A percentile compares a stretch with the other conserved stretches of the same genome.
Conservation (phyloP, 805 yeast genomes). For the Starmerella riodocensis region DNA sequence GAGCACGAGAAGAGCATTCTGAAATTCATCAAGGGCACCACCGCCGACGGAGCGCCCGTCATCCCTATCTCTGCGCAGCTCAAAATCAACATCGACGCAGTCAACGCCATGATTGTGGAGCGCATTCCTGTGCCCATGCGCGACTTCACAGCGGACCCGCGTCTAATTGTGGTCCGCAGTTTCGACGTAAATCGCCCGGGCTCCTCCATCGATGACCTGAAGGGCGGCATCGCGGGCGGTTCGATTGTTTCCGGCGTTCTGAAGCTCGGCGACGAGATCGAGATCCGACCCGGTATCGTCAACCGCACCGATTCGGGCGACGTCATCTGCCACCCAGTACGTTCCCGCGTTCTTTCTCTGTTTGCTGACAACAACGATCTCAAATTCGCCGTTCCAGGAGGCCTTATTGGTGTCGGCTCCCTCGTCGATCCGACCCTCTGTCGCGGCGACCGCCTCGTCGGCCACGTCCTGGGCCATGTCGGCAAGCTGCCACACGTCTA, state of each 20-base stretch:
- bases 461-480: slow-evolving; percentile 97
- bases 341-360: slow-evolving; percentile 81
- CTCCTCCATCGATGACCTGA: slow-evolving; percentile 87
- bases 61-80: slow-evolving; percentile 98
- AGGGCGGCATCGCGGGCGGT: slow-evolving; percentile 99
- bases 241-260: slow-evolving; percentile 94
- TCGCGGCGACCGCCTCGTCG: slow-evolving; percentile 98
- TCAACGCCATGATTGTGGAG: slow-evolving; percentile 88
- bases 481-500: slow-evolving; percentile 92
- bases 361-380: slow-evolving; percentile 96
- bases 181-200: slow-evolving; percentile 99
- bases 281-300: slow-evolving; percentile 97
- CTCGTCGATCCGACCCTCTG: slow-evolving; percentile 97
- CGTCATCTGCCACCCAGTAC: slow-evolving; percentile 90
- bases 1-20: slow-evolving; percentile 91
- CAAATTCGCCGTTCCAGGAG: slow-evolving; percentile 99
- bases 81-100: slow-evolving; percentile 97
- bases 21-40: slow-evolving; percentile 90
- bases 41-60: slow-evolving; percentile 98
- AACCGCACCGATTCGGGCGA: slow-evolving; percentile 70
- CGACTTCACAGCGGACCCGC: slow-evolving; percentile 87
- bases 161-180: slow-evolving; percentile 92
- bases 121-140: slow-evolving; percentile 92
- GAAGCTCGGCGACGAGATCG: slow-evolving; percentile 94
- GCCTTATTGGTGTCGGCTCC: slow-evolving; percentile 98